Evolutionary conservation across 176 grass and related monocot genomes (phyloP), one percentile per base, ranked within the genome.

Genomic region (Urochloa ruziziensis): DNA sequence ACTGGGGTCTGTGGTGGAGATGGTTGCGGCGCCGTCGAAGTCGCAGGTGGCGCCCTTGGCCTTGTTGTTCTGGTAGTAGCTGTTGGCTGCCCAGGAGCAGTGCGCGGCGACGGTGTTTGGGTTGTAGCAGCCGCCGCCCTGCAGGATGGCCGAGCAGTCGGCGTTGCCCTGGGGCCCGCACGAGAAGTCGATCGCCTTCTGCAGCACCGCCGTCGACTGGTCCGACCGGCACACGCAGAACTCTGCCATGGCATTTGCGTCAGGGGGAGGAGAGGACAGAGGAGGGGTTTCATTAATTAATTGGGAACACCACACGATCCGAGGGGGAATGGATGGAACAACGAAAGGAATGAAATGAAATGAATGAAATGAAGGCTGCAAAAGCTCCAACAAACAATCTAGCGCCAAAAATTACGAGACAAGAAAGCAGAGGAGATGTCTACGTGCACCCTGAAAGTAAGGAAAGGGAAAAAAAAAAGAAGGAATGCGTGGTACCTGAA

Each of bases 31-130:
- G 57, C 89, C 95, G 52, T 3, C 43, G 84, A 98, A 98, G 86
- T 93, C 87, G 81, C 92, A 94, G 78, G 92, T 84, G 33, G 84
- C 90, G 46, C 91, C 85, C 60, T 67, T 77, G 88, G 68, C 74
- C 90, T 73, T 91, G 88, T 51, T 88, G 82, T 79, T 91, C 88
- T 98, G 95, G 81, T 88, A 98, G 80, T 94, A 98, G 86, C 66
- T 93, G 75, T 98, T 98, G 74, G 84, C 78, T 24, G 92, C 95
- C 86, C 94, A 98, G 58, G 95, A 98, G 77, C 95, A 98, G 86
- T 98, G 95, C 0, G 88, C 3, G 21, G 83, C 68, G 75, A 91
- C 74, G 51, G 76, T 92, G 91, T 95, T 43, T 16, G 96, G 96
- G 86, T 82, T 95, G 81, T 80, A 95, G 78, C 96, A 98, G 12